Conservation (phyloP, 495 filamentous ascomycete species). For the Xylaria acuta region DNA sequence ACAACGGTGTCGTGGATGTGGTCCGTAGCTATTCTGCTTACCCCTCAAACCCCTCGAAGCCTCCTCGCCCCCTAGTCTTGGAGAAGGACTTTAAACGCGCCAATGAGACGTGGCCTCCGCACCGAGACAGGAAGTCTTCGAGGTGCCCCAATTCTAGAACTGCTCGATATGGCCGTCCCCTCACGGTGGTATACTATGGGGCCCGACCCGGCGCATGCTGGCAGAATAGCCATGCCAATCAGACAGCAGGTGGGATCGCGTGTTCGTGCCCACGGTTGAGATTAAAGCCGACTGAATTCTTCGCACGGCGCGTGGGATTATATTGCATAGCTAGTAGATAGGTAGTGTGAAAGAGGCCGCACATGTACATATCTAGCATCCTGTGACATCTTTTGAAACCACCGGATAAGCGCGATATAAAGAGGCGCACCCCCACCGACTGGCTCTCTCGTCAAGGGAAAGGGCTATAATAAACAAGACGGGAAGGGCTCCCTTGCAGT, state of each 20-base stretch:
- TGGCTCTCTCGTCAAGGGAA: conserved; percentile 3
- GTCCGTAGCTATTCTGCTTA: not conserved
- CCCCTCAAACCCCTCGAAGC: conserved; percentile 12
- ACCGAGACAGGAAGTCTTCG: conserved; percentile 24
- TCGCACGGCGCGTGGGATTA: conserved; percentile 10
- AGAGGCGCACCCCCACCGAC: conserved; percentile 16
- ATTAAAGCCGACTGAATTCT: not conserved
- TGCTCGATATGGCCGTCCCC: not conserved
- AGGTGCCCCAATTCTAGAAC: conserved; percentile 5
- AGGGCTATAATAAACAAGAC: conserved; percentile 2
- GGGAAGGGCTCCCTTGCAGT: not conserved
- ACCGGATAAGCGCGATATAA: conserved; percentile 22
- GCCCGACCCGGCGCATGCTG: not conserved
- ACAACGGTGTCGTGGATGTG: not conserved
- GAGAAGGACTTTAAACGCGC: conserved; percentile 21
- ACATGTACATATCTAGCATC: conserved; percentile 13
- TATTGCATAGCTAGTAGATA: conserved; percentile 11
- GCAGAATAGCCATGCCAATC: conserved; percentile 26
- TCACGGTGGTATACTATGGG: not conserved
- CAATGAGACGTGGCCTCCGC: conserved; percentile 5
- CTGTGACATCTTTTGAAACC: conserved; percentile 24
- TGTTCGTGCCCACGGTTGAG: not conserved
- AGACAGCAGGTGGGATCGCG: conserved; percentile 2
- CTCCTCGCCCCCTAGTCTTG: not conserved
- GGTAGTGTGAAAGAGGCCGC: conserved; percentile 7